Conservation (phyloP, 2,329 filamentous ascomycete genomes). For the Teratosphaeriaceae sp. region DNA sequence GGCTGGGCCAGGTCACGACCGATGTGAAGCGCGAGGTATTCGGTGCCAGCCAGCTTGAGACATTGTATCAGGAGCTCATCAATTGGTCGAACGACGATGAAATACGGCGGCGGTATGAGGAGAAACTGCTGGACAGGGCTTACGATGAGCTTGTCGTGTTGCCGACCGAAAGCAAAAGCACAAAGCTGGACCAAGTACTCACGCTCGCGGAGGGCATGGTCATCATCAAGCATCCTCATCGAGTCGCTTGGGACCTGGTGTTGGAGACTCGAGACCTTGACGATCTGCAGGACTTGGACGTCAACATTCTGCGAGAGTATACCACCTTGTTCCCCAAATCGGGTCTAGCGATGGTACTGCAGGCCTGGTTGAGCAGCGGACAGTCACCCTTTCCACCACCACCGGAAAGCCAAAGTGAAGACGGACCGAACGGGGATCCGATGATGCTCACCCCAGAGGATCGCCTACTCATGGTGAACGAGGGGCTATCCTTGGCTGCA, state of each 20-base stretch:
- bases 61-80: slow-evolving; percentile 74
- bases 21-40: slow-evolving; percentile 87
- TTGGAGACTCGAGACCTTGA: slow-evolving; percentile 83
- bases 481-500: slow-evolving; percentile 41
- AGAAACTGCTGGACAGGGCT: slow-evolving; percentile 76
- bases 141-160: slow-evolving; percentile 70
- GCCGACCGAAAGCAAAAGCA: slow-evolving; percentile 58
- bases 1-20: slow-evolving; percentile 70
- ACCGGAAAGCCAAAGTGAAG: slow-evolving; percentile 29
- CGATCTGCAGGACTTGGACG: slow-evolving; percentile 69
- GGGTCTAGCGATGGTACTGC: slow-evolving; percentile 74
- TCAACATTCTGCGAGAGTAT: slow-evolving; percentile 70
- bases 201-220: slow-evolving; percentile 88
- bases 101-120: slow-evolving; percentile 74
- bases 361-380: slow-evolving; percentile 73
- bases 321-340: slow-evolving; percentile 76
- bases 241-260: slow-evolving; percentile 82
- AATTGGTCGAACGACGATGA: slow-evolving; percentile 89
- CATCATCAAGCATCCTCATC: slow-evolving; percentile 85
- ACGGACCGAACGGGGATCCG: slow-evolving; percentile 47
- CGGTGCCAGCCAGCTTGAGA: slow-evolving; percentile 66
- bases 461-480: slow-evolving; percentile 69
- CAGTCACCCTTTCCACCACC: slow-evolving; percentile 81
- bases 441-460: slow-evolving; percentile 65
- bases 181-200: slow-evolving; percentile 65